A percentile compares a stretch with the other conserved stretches of the same genome.
phyloP scores from a whole-genome alignment of 2,329 filamentous ascomycete species.

The Zarea fungicola region DNA sequence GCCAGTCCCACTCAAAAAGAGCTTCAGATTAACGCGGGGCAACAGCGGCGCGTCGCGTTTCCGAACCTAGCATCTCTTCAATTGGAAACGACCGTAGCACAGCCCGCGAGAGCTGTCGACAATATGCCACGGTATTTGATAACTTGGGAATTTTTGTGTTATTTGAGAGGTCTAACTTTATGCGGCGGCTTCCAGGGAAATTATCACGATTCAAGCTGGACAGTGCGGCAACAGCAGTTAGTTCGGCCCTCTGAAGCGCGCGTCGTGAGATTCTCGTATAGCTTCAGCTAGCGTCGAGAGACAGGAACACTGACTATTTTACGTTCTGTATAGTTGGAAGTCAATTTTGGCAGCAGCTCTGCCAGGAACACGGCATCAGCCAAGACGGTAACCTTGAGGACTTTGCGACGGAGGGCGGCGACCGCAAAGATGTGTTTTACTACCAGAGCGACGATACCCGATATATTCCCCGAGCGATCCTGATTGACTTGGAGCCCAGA shows the following conservation, averaged over 20 bases:
- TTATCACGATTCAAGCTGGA: conserved; percentile 97
- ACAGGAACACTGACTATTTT: background rate
- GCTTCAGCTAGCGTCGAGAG: too few species aligned
- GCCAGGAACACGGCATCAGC: conserved; percentile 95
- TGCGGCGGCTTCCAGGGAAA: conserved; percentile 75
- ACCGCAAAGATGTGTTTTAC: conserved; percentile 98
- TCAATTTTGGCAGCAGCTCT: conserved; percentile 98
- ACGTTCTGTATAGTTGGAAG: conserved; percentile 74
- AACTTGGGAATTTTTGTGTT: too few species aligned
- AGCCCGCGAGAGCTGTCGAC: background rate
- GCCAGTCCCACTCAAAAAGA: background rate
- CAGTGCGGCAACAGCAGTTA: conserved; percentile 98
- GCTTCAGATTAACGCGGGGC: conserved; percentile 9
- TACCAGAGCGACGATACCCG: conserved; percentile 98
- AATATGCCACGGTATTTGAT: conserved; percentile 27
- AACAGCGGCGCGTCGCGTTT: conserved; percentile 8
- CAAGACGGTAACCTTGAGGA: conserved; percentile 96
- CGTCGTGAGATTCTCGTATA: too few species aligned
- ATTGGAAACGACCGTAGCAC: background rate
- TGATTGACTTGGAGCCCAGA: conserved; percentile 90
- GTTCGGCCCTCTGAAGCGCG: conserved; percentile 39
- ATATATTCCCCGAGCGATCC: conserved; percentile 93
- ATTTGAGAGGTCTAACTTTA: too few species aligned
- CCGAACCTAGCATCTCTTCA: conserved; percentile 1
- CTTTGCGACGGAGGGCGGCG: conserved; percentile 94